Evolutionary conservation across 2,329 filamentous ascomycete genomes (phyloP), one percentile per base, ranked within the genome.

Genomic region (Diplodia mutila): DNA sequence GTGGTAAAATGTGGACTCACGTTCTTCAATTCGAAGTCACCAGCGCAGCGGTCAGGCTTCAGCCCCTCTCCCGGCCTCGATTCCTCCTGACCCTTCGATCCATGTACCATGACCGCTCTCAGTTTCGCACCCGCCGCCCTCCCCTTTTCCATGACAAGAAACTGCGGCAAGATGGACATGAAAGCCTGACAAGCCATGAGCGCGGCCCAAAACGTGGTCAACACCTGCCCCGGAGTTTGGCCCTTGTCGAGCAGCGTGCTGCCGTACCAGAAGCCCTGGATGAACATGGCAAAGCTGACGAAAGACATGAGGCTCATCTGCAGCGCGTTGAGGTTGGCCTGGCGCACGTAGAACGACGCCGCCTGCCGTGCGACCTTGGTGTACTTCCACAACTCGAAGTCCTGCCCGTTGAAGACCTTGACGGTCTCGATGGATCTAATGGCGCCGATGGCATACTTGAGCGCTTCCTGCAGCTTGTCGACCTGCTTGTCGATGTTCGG

Each of bases 251-350:
- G 88, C 1, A 97, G 84, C 1, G 86, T 81, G 32, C 90, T 86
- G 0, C 93, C 94, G 72, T 94, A 97, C 87, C 92, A 97, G 74
- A 98, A 97, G 0, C 93, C 94, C 67, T 93, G 86, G 0, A 96
- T 90, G 71, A 98, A 97, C 76, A 97, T 89, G 1, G 84, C 84
- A 3, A 93, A 85, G 34, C 90, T 89, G 81, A 93, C 89, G 71
- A 96, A 87, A 55, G 90, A 89, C 63, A 92, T 85, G 57, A 91
- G 86, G 0, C 89, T 89, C 74, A 91, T 88, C 74, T 97, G 93
- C 3, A 89, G 75, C 0, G 91, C 88, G 71, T 89, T 91, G 18
- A 87, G 84, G 54, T 86, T 84, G 0, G 90, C 90, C 74, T 94
- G 91, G 18, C 85, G 80, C 12, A 88, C 80, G 71, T 93, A 97